Conservation (phyloP, 345 rosid species). For the Capsella bursapastoris region DNA sequence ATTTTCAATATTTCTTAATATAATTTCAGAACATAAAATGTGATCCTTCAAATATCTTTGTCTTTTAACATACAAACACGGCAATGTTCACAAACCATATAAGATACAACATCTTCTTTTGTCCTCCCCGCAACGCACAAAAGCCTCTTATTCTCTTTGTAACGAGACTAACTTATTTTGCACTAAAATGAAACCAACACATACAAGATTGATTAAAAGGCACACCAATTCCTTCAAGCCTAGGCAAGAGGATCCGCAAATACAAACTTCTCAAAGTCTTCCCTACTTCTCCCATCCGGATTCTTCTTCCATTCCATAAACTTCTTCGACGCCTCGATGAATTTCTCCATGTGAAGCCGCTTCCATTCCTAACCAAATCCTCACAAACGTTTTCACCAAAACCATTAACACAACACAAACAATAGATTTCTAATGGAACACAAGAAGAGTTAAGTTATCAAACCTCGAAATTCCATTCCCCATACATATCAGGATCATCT, state of each 20-base stretch:
- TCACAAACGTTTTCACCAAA: not conserved
- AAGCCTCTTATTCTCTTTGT: too few relatives aligned
- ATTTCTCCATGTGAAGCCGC: conserved; percentile 62
- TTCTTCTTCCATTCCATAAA: conserved; percentile 71
- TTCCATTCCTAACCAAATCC: conserved; percentile 67
- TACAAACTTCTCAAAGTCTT: conserved; percentile 60
- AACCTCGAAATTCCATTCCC: conserved; percentile 96
- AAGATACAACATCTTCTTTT: too few relatives aligned
- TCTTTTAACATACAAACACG: too few relatives aligned
- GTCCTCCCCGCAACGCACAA: too few relatives aligned
- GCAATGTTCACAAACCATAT: too few relatives aligned
- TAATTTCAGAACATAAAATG: too few relatives aligned
- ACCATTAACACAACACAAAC: not conserved
- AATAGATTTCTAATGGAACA: too few relatives aligned
- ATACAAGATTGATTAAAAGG: too few relatives aligned
- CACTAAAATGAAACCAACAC: too few relatives aligned
- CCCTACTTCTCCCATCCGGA: conserved; percentile 71
- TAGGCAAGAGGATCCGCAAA: conserved; percentile 31
- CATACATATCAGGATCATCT: conserved; percentile 74
- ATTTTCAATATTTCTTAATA: too few relatives aligned
- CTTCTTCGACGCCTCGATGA: conserved; percentile 60
- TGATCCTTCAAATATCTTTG: too few relatives aligned
- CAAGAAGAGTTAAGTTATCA: not conserved
- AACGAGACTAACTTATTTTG: too few relatives aligned
- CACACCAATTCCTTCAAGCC: not conserved